Base-by-base conservation (phyloP, 1,284 basidiomycete genomes). In the Melanopsichium pennsylvanicum region DNA sequence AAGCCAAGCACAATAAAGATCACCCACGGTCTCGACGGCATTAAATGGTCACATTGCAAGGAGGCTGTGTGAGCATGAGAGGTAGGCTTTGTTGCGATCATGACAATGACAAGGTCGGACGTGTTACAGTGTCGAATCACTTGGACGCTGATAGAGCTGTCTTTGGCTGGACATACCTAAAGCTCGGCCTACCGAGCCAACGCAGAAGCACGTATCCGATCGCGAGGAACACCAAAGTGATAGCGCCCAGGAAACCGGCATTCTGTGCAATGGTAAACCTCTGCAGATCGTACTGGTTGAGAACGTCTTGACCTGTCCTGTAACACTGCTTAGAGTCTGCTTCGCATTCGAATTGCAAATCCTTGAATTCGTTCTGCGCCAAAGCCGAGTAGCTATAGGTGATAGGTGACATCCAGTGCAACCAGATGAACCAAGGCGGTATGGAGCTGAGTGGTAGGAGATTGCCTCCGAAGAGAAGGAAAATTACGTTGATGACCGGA, bases 401-500 rank as follows among this genome's bases (percentile, higher is more conserved):
- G 57, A 75, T 61, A 6, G 72, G 72, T 8, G 71, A 74, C 31
- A 74, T 61, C 56, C 58, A 74, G 18, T 62, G 57, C 15, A 74
- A 31, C 66, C 67, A 74, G 32, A 71, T 48, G 36, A 74, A 70
- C 61, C 67, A 75, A 2, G 70, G 70, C 3, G 72, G 72, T 19
- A 70, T 70, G 7, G 54, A 55, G 2, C 49, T 55, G 5, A 66
- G 47, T 9, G 72, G 72, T 4, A 75, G 37, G 9, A 75, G 40
- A 26, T 72, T 73, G 3, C 69, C 67, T 21, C 71, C 72, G 15
- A 75, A 75, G 10, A 75, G 63, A 3, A 75, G 51, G 42, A 70
- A 72, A 44, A 73, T 37, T 31, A 74, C 72, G 48, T 70, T 74
- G 56, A 74, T 70, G 16, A 72, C 50, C 15, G 72, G 72, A 10